Evolutionary conservation across 352 stramenopile genomes (phyloP).

Genomic region (Pythium sp.): DNA sequence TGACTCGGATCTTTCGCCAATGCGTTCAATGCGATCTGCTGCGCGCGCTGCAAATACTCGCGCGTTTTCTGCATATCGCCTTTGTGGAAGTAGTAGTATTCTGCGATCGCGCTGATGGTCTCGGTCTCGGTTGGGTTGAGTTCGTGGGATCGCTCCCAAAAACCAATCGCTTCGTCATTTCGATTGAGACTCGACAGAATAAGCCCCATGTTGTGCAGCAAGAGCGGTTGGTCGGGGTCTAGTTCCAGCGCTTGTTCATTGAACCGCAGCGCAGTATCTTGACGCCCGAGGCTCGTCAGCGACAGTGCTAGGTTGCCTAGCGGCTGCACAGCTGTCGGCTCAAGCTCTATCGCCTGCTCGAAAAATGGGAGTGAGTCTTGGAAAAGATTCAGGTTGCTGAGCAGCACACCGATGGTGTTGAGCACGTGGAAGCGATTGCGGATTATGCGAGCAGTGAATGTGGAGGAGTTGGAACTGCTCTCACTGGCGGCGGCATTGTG

Average conservation of each 20-base stretch:
- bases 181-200: conserved; percentile 13
- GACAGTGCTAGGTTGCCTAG: conserved; percentile 24
- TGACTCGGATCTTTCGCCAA: neutral
- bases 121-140: conserved; percentile 11
- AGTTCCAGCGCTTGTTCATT: conserved; percentile 19
- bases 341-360: conserved; percentile 5
- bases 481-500: neutral
- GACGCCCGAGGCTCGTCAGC: conserved; percentile 8
- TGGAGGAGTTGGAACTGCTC: neutral
- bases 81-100: conserved; percentile 17
- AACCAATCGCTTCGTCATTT: conserved; percentile 11
- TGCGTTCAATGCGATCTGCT: neutral
- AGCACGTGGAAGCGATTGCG: conserved; percentile 14
- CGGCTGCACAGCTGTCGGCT: conserved; percentile 18
- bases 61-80: conserved; percentile 14
- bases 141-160: conserved; percentile 14
- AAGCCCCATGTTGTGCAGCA: conserved; percentile 31
- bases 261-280: conserved; percentile 13
- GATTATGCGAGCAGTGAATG: neutral
- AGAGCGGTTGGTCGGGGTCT: conserved; percentile 12
- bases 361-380: conserved; percentile 17
- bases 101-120: conserved; percentile 21
- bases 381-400: conserved; percentile 10
- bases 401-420: conserved; percentile 31
- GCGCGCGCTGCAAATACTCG: conserved; percentile 9